phyloP scores from a whole-genome alignment of 192 early-diverging fungal species.

The Paraglomus occultum region DNA sequence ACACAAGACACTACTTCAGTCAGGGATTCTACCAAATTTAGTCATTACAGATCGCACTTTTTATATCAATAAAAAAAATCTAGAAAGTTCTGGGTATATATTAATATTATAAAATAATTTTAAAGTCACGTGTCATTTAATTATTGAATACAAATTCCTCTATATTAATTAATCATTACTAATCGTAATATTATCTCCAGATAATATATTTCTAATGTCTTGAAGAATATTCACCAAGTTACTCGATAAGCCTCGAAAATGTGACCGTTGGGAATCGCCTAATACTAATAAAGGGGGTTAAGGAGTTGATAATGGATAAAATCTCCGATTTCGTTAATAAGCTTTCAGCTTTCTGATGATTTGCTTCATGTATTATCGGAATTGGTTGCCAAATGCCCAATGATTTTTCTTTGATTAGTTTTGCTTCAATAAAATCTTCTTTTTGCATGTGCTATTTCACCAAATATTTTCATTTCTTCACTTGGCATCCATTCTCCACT shows the following conservation, averaged over 20 bases:
- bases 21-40: no score
- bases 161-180: background rate
- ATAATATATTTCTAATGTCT: conserved; percentile 10
- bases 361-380: conserved; percentile 2
- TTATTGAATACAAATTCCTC: background rate
- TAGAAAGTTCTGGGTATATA: no score
- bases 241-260: background rate
- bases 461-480: conserved; percentile 3
- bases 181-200: background rate
- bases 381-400: conserved; percentile 11
- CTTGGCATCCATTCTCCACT: background rate
- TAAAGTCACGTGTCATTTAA: no score
- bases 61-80: no score
- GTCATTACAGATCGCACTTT: no score
- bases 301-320: conserved; percentile 15
- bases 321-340: conserved; percentile 6
- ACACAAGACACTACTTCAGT: no score
- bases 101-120: no score
- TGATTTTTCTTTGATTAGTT: conserved; percentile 6
- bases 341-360: background rate
- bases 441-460: conserved; percentile 4
- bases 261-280: background rate
- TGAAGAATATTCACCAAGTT: conserved; percentile 6
- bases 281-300: conserved; percentile 2
- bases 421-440: background rate